Conservation (phyloP, 2,329 filamentous ascomycete species). For the Penicillium janthinellum region DNA sequence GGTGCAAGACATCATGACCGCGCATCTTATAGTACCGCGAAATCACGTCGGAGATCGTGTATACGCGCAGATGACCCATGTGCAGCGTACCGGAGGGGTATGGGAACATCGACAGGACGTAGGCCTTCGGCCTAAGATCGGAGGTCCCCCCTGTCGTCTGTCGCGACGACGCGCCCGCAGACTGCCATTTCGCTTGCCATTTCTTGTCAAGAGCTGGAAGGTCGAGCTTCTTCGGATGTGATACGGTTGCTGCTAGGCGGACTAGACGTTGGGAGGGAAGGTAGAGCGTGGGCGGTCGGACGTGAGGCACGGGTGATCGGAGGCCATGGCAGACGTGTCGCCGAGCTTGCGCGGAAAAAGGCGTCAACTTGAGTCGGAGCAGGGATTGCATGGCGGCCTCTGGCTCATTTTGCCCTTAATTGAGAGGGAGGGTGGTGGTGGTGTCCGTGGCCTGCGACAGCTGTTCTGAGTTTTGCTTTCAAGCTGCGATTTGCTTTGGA, state of each 20-base stretch:
- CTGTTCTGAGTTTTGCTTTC: no score
- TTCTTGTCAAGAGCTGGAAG: slow-evolving; percentile 54
- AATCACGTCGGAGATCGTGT: slow-evolving; percentile 85
- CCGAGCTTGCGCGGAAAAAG: slow-evolving; percentile 23
- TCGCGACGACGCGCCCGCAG: slow-evolving; percentile 15
- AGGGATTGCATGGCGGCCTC: slow-evolving; percentile 32
- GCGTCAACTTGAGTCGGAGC: slow-evolving; percentile 30
- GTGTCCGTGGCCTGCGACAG: no score
- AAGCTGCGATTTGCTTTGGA: no score
- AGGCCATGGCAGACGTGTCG: slow-evolving; percentile 16
- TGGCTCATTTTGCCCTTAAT: slow-evolving; percentile 24
- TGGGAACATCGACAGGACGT: slow-evolving; percentile 89
- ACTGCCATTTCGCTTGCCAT: slow-evolving; percentile 57
- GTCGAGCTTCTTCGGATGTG: slow-evolving; percentile 38
- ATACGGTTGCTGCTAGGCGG: slow-evolving; percentile 31
- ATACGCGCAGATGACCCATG: slow-evolving; percentile 83
- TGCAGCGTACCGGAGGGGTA: slow-evolving; percentile 88
- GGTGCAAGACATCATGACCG: slow-evolving; percentile 74
- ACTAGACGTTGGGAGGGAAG: slow-evolving; percentile 17
- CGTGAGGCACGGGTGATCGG: slow-evolving; percentile 15
- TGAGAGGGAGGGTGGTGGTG: no score
- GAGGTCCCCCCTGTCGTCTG: neutral
- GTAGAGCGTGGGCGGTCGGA: slow-evolving; percentile 17
- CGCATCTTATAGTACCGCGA: slow-evolving; percentile 74
- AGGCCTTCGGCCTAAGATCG: slow-evolving; percentile 51